Evolutionary conservation across 208 protist genomes (phyloP).

Genomic region (Porcisia hertigi): DNA sequence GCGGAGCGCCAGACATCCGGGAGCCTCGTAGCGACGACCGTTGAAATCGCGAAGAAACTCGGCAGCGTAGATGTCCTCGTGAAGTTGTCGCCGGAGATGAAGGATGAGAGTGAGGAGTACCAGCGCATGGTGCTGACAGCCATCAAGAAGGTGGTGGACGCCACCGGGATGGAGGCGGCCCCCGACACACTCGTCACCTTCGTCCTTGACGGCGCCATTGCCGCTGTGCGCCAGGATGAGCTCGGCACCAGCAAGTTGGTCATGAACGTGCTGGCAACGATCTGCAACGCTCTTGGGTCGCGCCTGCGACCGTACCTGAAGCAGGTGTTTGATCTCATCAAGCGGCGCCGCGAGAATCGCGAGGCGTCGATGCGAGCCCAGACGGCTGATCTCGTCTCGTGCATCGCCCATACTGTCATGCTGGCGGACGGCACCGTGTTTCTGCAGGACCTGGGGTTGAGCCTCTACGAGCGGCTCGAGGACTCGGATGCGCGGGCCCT

Average conservation of each 20-base stretch:
- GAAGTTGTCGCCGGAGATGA: slow-evolving; percentile 96
- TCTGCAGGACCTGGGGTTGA: slow-evolving; percentile 94
- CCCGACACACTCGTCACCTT: slow-evolving; percentile 91
- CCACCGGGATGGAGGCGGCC: slow-evolving; percentile 89
- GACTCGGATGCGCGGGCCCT: slow-evolving; percentile 97
- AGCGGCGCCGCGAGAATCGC: slow-evolving; percentile 96
- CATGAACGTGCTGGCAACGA: slow-evolving; percentile 92
- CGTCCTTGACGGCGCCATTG: slow-evolving; percentile 97
- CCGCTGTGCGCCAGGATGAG: slow-evolving; percentile 96
- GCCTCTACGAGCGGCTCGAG: slow-evolving; percentile 98
- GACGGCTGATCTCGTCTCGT: slow-evolving; percentile 95
- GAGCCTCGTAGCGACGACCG: slow-evolving; percentile 96
- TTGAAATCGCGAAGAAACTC: slow-evolving; percentile 96
- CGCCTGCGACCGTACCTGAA: slow-evolving; percentile 95
- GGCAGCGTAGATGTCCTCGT: slow-evolving; percentile 93
- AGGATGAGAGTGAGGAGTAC: slow-evolving; percentile 98
- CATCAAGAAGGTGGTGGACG: slow-evolving; percentile 84
- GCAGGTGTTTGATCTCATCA: slow-evolving; percentile 97
- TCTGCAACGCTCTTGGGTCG: slow-evolving; percentile 94
- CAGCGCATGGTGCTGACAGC: slow-evolving; percentile 95
- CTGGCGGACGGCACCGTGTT: slow-evolving; percentile 94
- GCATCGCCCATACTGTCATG: slow-evolving; percentile 96
- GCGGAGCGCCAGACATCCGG: slow-evolving; percentile 94
- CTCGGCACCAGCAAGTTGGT: slow-evolving; percentile 88
- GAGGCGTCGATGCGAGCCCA: slow-evolving; percentile 94